Evolutionary conservation across 2,329 filamentous ascomycete genomes (phyloP).

Genomic region (Paracoccidioides brasiliensis): DNA sequence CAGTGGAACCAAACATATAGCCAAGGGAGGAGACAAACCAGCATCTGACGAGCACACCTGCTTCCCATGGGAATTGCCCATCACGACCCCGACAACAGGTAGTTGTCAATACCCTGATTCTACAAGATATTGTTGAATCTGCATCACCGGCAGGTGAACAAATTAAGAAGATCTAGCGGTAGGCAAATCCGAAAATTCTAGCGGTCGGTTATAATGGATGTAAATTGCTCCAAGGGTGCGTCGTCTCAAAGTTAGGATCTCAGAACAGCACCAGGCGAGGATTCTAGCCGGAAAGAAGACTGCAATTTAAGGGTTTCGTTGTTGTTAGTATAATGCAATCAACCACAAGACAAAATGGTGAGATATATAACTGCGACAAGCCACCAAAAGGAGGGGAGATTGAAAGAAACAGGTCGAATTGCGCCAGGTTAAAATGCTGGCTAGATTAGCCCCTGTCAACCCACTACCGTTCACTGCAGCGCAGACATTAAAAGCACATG

Average conservation of each 20-base stretch:
- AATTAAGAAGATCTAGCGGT: background rate
- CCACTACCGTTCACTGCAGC: background rate
- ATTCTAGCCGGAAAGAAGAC: background rate
- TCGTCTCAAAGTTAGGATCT: background rate
- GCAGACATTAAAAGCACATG: background rate
- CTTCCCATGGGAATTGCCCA: slow-evolving; percentile 95
- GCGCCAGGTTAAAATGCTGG: background rate
- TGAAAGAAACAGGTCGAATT: background rate
- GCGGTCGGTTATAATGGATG: background rate
- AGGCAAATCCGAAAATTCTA: background rate
- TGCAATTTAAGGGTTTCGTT: background rate
- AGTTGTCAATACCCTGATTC: slow-evolving; percentile 6
- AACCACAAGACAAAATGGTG: background rate
- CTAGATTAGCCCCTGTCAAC: background rate
- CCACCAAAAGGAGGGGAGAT: background rate
- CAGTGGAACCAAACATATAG: slow-evolving; percentile 3
- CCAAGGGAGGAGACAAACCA: slow-evolving; percentile 45
- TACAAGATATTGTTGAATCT: background rate
- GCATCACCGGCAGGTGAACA: slow-evolving; percentile 1
- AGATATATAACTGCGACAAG: background rate
- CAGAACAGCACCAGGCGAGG: background rate
- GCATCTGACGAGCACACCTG: slow-evolving; percentile 84
- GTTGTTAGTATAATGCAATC: background rate
- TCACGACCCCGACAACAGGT: slow-evolving; percentile 28
- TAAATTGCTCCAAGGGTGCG: background rate